Percentiles rank a stretch among this genome's conserved stretches.
Evolutionary conservation across 805 yeast genomes (phyloP).

Genomic region (Candida montana): DNA sequence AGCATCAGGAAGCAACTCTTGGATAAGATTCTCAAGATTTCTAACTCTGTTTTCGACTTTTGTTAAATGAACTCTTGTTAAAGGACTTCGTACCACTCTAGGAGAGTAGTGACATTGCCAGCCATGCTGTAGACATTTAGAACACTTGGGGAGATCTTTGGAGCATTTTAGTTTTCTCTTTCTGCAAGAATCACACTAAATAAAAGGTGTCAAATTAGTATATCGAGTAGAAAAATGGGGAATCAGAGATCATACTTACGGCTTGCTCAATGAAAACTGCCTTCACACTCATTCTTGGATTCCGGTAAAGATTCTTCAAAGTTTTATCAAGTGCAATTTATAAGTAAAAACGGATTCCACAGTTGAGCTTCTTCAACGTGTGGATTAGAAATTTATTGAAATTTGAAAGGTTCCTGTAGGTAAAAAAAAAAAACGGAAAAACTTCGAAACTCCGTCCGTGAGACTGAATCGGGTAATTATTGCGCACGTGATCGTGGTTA

Average conservation of each 20-base stretch:
- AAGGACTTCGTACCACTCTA: constrained; percentile 68
- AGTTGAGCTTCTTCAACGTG: no score
- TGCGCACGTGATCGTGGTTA: no score
- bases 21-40: constrained; percentile 40
- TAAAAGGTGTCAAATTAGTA: constrained; percentile 7
- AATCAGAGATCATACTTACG: constrained; percentile 12
- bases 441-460: no score
- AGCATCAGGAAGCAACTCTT: constrained; percentile 39
- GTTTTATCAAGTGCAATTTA: no score
- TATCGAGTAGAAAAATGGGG: no score
- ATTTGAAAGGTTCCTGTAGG: no score
- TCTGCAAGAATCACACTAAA: constrained; percentile 74
- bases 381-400: no score
- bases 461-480: no score
- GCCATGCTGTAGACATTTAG: constrained; percentile 63
- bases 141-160: constrained; percentile 69
- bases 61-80: constrained; percentile 77
- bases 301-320: no score
- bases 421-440: no score
- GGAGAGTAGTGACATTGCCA: constrained; percentile 82
- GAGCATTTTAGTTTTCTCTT: constrained; percentile 76
- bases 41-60: constrained; percentile 58
- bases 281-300: constrained; percentile 10
- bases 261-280: constrained; percentile 27
- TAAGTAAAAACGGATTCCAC: no score